Evolutionary conservation across 1,139 yeast species (phyloP), one percentile per base, ranked within the genome.

Genomic region (Hansenula anomala): DNA sequence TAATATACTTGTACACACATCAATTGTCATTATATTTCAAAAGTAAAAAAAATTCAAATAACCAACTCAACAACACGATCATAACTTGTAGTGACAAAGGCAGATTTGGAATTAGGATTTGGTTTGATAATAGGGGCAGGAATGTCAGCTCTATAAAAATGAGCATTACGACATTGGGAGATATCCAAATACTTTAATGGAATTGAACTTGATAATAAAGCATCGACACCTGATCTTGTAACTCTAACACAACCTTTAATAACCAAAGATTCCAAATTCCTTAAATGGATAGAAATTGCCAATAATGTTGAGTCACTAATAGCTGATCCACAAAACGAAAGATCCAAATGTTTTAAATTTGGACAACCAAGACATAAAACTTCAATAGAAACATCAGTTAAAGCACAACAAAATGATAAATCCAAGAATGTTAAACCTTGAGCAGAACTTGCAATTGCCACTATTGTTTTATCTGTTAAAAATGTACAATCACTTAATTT

Each of bases 241-340:
- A 82, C 89, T 46, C 90, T 66, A 12, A 81, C 70, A 59, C 94
- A 84, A 1, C 92, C 92, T 34, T 77, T 78, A 22, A 83, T 64
- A 3, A 67, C 62, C 40, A 84, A 62, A 20, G 61, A 58, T 40
- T 72, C 70, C 42, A 84, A 61, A 29, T 65, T 57, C 43, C 68
- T 58, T 41, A 78, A 59, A 41, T 75, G 78, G 33, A 80, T 60
- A 2, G 86, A 78, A n/a, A 84, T 68, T 1, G 82, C 73, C 24
- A 77, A 69, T 34, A 83, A 58, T 0, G 87, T 78, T 18, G 80
- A 71, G 53, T 84, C 92, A 52, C 87, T 78, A 5, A 84, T 88
- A 1, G 92, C 90, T 36, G 85, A 75, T 2, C 92, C 92, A 60
- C 92, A 84, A 53, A 81, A 84, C 12, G 87, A 78, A 37, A 83